phyloP scores from a whole-genome alignment of 441 rosid genomes.

The Codiaeum variegatum region DNA sequence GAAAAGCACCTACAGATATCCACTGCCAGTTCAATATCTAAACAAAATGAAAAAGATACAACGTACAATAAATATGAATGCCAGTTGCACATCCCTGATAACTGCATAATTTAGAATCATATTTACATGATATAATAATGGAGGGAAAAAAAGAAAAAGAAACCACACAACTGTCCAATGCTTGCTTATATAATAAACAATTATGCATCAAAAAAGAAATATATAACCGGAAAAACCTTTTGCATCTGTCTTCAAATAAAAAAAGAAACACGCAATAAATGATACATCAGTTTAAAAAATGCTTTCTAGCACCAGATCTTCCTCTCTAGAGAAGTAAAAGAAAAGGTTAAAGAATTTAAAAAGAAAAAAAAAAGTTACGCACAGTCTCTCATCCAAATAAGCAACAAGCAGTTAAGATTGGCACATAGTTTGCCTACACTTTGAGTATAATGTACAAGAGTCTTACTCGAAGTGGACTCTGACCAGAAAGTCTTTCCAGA shows the following conservation, averaged over 20 bases:
- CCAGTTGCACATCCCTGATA: background rate
- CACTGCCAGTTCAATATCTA: slow-evolving; percentile 21
- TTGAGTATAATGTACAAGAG: background rate
- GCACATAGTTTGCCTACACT: background rate
- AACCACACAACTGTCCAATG: background rate
- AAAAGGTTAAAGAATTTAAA: no score
- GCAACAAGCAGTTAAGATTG: slow-evolving; percentile 7
- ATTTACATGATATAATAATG: slow-evolving; percentile 9
- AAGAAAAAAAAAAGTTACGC: no score
- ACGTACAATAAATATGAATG: background rate
- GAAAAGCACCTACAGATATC: slow-evolving; percentile 67
- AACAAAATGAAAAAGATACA: background rate
- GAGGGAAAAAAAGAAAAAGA: background rate
- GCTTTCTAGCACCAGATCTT: background rate
- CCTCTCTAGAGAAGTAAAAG: no score
- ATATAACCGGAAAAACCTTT: background rate
- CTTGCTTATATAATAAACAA: background rate
- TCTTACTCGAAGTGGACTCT: slow-evolving; percentile 92
- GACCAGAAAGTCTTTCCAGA: slow-evolving; percentile 92
- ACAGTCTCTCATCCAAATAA: slow-evolving; percentile 5
- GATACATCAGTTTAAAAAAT: background rate
- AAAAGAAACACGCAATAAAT: no score
- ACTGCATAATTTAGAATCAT: slow-evolving; percentile 2
- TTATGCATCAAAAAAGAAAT: background rate
- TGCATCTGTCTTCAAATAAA: background rate